These are phyloP conservation scores for Sphagnum tenellum DNA, from an alignment of 225 moss, liverwort and hornwort species.

Conservation along the genomic window DNA sequence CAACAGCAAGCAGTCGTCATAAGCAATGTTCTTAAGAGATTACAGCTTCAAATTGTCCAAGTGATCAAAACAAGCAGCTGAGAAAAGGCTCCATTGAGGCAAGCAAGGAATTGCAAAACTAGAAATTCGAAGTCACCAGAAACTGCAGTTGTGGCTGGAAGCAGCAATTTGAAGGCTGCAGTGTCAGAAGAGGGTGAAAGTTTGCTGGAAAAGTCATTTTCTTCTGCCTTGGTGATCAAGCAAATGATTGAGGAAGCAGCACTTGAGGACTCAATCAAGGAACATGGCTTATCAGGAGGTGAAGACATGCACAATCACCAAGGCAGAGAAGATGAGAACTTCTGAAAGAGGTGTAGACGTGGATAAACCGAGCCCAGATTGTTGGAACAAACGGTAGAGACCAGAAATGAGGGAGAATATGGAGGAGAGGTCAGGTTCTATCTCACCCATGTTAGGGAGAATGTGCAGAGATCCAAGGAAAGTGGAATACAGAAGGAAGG, in stretches of 20 bases:
- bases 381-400: background rate
- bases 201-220: too few relatives aligned
- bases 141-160: background rate
- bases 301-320: background rate
- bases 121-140: background rate
- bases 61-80: background rate
- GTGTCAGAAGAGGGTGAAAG: too few relatives aligned
- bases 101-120: background rate
- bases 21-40: conserved; percentile 5
- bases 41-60: background rate
- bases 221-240: too few relatives aligned
- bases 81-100: background rate
- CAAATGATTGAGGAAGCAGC: too few relatives aligned
- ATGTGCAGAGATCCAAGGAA: conserved; percentile 6
- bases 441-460: conserved; percentile 2
- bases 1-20: conserved; percentile 52
- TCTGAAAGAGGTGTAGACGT: background rate
- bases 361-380: background rate
- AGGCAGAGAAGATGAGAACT: background rate
- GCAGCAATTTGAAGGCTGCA: background rate
- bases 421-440: background rate
- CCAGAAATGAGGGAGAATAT: background rate
- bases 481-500: background rate
- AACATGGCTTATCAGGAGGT: background rate
- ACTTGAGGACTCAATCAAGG: background rate